phyloP scores from a whole-genome alignment of 2,329 filamentous ascomycete species.

The Kalmusia sp. region DNA sequence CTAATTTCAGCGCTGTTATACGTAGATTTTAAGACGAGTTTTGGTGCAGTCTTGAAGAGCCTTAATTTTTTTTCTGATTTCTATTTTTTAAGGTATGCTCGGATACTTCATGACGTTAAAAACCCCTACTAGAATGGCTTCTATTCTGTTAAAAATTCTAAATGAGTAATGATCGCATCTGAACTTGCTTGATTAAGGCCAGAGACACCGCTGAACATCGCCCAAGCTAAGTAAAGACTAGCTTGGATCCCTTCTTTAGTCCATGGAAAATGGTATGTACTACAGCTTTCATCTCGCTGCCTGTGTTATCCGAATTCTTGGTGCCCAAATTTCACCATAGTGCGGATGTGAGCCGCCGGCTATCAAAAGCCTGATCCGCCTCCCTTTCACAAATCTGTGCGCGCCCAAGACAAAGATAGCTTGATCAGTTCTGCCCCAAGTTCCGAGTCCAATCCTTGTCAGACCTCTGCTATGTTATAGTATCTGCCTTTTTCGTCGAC shows the following conservation, averaged over 20 bases:
- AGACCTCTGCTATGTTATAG: conserved; percentile 17
- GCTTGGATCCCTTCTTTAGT: conserved; percentile 2
- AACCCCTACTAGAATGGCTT: too few relatives aligned
- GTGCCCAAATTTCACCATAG: conserved; percentile 14
- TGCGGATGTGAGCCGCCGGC: conserved; percentile 17
- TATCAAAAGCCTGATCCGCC: conserved; percentile 16
- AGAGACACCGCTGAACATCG: too few relatives aligned
- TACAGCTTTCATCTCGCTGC: conserved; percentile 8
- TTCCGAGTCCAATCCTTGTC: conserved; percentile 12
- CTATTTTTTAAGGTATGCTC: too few relatives aligned
- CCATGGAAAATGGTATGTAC: conserved; percentile 15
- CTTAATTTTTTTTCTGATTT: too few relatives aligned
- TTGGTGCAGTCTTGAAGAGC: too few relatives aligned
- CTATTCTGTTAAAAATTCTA: too few relatives aligned
- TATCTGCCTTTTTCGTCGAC: conserved; percentile 19
- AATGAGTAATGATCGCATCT: too few relatives aligned
- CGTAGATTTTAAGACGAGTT: too few relatives aligned
- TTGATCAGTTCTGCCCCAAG: background rate
- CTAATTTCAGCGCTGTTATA: too few relatives aligned
- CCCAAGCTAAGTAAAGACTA: too few relatives aligned
- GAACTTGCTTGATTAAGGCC: too few relatives aligned
- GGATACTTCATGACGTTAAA: too few relatives aligned
- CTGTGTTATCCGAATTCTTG: conserved; percentile 3
- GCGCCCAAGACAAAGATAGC: conserved; percentile 12
- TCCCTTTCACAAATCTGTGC: conserved; percentile 18